These are phyloP conservation scores for Cadophora malorum DNA, from an alignment of 2,329 filamentous ascomycete species.

Conservation along the genomic window DNA sequence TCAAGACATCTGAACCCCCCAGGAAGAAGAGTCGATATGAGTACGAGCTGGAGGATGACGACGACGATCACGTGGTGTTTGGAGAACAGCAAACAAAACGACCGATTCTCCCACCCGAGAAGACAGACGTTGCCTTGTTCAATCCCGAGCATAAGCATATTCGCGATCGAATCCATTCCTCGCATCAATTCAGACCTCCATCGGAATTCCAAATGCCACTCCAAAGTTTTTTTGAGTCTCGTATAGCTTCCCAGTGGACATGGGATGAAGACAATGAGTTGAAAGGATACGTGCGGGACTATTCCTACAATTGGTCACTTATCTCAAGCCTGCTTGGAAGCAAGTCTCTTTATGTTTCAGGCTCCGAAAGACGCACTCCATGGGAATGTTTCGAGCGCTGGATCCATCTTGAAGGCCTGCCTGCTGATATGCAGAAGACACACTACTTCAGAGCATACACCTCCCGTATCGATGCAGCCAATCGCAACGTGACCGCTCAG, in stretches of 20 bases:
- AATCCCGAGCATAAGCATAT: conserved; percentile 88
- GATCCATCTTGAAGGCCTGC: conserved; percentile 89
- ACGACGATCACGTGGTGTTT: conserved; percentile 57
- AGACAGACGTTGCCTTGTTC: conserved; percentile 84
- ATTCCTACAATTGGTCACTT: conserved; percentile 97
- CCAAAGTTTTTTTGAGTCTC: conserved; percentile 87
- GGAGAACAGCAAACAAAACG: conserved; percentile 40
- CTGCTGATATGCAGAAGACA: conserved; percentile 92
- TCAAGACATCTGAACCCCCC: conserved; percentile 69
- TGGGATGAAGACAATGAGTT: conserved; percentile 89
- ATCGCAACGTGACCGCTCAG: conserved; percentile 54
- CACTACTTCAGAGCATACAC: conserved; percentile 86
- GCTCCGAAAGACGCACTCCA: conserved; percentile 86
- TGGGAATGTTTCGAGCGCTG: conserved; percentile 99
- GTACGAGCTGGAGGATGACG: conserved; percentile 76
- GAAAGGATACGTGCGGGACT: conserved; percentile 83
- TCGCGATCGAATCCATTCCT: conserved; percentile 86
- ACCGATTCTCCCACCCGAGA: conserved; percentile 66
- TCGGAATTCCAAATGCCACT: conserved; percentile 91
- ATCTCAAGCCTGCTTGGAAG: conserved; percentile 82
- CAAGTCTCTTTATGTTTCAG: conserved; percentile 80
- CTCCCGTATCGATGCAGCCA: conserved; percentile 64
- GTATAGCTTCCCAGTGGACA: conserved; percentile 90
- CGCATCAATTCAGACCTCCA: conserved; percentile 91
- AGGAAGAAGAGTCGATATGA: conserved; percentile 83